Conservation (phyloP, 2,329 filamentous ascomycete genomes). For the Balansia obtecta region DNA sequence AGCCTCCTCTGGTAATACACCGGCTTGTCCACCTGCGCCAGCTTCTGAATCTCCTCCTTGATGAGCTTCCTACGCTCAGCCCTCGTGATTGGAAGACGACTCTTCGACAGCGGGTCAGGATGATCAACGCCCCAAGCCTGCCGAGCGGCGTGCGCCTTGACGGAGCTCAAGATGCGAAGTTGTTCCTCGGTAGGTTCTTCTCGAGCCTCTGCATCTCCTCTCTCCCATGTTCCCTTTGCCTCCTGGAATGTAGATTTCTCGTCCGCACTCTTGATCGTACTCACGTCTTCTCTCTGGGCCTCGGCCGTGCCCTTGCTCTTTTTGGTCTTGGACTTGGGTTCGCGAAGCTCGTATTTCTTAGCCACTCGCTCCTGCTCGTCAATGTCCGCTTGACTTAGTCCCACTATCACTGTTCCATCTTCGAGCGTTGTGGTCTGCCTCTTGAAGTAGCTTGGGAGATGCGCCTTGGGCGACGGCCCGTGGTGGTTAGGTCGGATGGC, state of each 20-base stretch:
- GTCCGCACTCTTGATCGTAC: not conserved
- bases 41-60: conserved; percentile 41
- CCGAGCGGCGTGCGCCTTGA: conserved; percentile 19
- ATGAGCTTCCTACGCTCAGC: conserved; percentile 44
- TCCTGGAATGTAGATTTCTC: not conserved
- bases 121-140: conserved; percentile 22
- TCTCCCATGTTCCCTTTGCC: conserved; percentile 6
- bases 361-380: conserved; percentile 13
- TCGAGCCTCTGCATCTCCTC: conserved; percentile 5
- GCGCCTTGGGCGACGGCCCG: conserved; percentile 33
- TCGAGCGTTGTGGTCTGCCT: conserved; percentile 31
- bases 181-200: conserved; percentile 14
- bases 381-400: conserved; percentile 23
- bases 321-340: conserved; percentile 8
- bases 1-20: conserved; percentile 43
- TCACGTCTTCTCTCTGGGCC: not conserved
- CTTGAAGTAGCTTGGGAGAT: conserved; percentile 38
- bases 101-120: conserved; percentile 24
- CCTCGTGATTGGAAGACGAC: conserved; percentile 34
- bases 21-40: conserved; percentile 32
- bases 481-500: conserved; percentile 47
- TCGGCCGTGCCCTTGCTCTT: conserved; percentile 1
- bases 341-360: conserved; percentile 13
- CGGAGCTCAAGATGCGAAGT: conserved; percentile 19
- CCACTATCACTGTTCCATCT: conserved; percentile 31